phyloP scores from a whole-genome alignment of 2,329 filamentous ascomycete genomes.

The Sarocladium oryzae region DNA sequence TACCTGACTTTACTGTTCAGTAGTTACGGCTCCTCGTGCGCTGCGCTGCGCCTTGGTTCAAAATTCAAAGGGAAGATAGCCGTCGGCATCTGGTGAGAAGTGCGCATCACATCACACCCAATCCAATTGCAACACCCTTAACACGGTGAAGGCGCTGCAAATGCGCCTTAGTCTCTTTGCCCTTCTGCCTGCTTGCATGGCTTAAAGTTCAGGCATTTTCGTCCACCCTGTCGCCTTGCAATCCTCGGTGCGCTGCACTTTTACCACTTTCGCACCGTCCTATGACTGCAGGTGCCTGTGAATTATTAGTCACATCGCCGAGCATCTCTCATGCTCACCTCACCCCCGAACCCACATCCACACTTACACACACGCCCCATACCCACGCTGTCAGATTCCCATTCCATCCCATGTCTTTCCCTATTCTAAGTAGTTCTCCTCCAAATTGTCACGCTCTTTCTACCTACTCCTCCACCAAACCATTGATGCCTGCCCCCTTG shows the following conservation, averaged over 20 bases:
- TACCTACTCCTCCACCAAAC: not conserved
- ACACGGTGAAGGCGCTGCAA: not conserved
- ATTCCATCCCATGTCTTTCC: slow-evolving; percentile 3
- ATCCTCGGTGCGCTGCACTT: not conserved
- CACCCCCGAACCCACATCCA: not conserved
- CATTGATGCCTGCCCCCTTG: slow-evolving; percentile 5
- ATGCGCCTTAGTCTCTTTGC: not conserved
- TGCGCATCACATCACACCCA: not conserved
- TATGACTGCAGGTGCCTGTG: not conserved
- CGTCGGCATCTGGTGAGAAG: too few species aligned
- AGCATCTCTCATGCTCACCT: not conserved
- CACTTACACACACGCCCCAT: not conserved
- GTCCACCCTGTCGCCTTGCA: not conserved
- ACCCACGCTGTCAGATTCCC: slow-evolving; percentile 8
- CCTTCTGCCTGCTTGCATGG: slow-evolving; percentile 1
- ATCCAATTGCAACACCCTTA: not conserved
- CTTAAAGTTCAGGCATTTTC: not conserved
- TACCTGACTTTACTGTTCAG: too few species aligned
- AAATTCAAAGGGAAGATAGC: not conserved
- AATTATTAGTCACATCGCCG: slow-evolving; percentile 6
- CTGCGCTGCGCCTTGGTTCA: not conserved
- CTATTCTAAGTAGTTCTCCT: not conserved
- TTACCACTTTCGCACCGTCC: not conserved
- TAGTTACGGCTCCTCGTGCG: not conserved
- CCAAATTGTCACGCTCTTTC: not conserved